Percentiles rank a stretch among this genome's conserved stretches.
These are phyloP conservation scores for Yamadazyma triangularis DNA, from an alignment of 1,139 yeast species.

Conservation along the genomic window DNA sequence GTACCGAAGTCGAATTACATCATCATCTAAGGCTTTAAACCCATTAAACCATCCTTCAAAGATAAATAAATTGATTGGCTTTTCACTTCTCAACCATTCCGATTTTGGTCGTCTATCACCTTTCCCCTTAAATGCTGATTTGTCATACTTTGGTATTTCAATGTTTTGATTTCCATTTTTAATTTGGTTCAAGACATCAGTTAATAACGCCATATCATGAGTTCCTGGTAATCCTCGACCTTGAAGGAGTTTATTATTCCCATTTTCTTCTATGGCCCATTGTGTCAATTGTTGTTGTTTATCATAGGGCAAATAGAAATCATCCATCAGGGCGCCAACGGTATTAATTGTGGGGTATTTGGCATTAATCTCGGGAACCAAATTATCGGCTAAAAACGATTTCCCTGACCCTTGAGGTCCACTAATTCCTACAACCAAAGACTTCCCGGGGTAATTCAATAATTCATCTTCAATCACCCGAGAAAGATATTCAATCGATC, in stretches of 20 bases:
- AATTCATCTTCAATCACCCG: not conserved
- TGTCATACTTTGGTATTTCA: constrained; percentile 70
- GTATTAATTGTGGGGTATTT: constrained; percentile 38
- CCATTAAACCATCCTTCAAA: constrained; percentile 97
- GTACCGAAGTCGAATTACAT: constrained; percentile 19
- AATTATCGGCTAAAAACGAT: constrained; percentile 54
- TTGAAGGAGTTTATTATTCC: constrained; percentile 50
- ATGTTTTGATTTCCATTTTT: constrained; percentile 17
- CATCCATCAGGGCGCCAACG: constrained; percentile 76
- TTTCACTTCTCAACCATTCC: constrained; percentile 33
- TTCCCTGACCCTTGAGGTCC: constrained; percentile 97
- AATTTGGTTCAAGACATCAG: constrained; percentile 7
- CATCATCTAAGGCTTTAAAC: constrained; percentile 40
- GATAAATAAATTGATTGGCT: constrained; percentile 58
- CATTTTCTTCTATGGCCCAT: constrained; percentile 16
- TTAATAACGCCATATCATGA: constrained; percentile 53
- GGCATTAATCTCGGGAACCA: constrained; percentile 31
- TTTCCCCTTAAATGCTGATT: constrained; percentile 63
- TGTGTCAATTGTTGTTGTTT: constrained; percentile 50
- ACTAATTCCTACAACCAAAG: constrained; percentile 64
- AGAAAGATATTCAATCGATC: not conserved
- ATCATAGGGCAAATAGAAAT: constrained; percentile 65
- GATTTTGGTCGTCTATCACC: constrained; percentile 62
- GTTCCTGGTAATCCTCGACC: constrained; percentile 96
- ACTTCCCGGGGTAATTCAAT: constrained; percentile 14